Percentiles rank a stretch among this genome's conserved stretches.
These are phyloP conservation scores for Erodium maritimum DNA, from an alignment of 345 rosid species.

Conservation along the genomic window DNA sequence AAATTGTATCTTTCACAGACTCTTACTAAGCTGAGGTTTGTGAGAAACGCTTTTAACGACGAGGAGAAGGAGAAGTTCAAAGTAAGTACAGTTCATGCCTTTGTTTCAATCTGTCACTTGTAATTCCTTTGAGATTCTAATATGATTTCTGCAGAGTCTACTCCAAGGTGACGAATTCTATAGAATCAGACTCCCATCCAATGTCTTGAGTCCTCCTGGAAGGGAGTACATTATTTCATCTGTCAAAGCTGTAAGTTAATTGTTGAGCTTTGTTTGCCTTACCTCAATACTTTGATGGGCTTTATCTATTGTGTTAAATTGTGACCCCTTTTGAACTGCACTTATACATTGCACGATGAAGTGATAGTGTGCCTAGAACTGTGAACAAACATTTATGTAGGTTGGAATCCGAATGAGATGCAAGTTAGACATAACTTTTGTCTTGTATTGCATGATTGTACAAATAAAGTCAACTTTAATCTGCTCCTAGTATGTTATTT, in stretches of 20 bases:
- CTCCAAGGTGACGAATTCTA: slow-evolving; percentile 73
- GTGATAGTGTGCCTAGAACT: not conserved
- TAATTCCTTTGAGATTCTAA: slow-evolving; percentile 6
- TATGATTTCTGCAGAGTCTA: slow-evolving; percentile 41
- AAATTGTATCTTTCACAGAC: slow-evolving; percentile 28
- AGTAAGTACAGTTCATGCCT: slow-evolving; percentile 21
- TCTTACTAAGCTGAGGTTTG: slow-evolving; percentile 82
- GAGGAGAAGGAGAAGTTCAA: slow-evolving; percentile 60
- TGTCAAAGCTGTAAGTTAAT: slow-evolving; percentile 68
- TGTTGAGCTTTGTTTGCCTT: not conserved
- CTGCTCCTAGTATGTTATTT: not conserved
- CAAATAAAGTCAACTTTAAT: not conserved
- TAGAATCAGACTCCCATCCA: slow-evolving; percentile 80
- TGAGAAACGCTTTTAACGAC: slow-evolving; percentile 48
- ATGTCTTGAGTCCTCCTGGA: slow-evolving; percentile 66
- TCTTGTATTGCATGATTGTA: no score
- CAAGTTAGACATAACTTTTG: not conserved
- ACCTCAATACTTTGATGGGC: not conserved
- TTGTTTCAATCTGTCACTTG: not conserved
- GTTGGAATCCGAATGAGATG: not conserved
- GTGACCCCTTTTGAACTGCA: not conserved
- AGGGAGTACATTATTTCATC: slow-evolving; percentile 65
- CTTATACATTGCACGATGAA: not conserved
- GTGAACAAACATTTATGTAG: not conserved
- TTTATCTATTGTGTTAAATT: no score